Evolutionary conservation across 495 filamentous ascomycete genomes (phyloP), one percentile per base, ranked within the genome.

Genomic region (Penicillium manginii): DNA sequence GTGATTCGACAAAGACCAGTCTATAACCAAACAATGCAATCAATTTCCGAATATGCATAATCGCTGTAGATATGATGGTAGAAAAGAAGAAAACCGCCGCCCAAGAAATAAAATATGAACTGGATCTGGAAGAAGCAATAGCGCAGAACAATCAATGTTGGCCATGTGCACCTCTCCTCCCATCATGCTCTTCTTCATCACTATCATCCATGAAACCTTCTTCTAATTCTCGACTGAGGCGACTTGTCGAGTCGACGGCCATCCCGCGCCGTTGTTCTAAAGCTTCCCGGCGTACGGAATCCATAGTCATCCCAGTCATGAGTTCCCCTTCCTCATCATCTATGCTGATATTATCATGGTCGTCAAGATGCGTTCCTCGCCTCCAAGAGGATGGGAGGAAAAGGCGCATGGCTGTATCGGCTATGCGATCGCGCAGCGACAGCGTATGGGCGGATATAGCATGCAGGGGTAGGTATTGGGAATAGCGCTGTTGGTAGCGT

Each of bases 151-250:
- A 26, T 56, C 37, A 60, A 58, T n/a, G 22, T 40, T 37, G 15
- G 46, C 48, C 14, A 42, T 50, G 32, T 22, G 35, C 31, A 9
- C 21, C 29, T 19, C 35, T 23, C 26, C 40, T 33, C 26, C 37
- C 49, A 21, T 58, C 57, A 46, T 59, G 71, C 22, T 68, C 76
- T 17, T 83, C 81, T n/a, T 91, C 88, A 57, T 90, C 87, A 69
- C 90, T 92, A 67, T 91, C 88, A 74, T 92, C 89, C 78, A 84
- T 86, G 67, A 96, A 96, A 1, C 90, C 91, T 57, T 90, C 84
- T 71, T 94, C 91, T 54, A 96, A 68, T 35, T 96, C 92, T 68
- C 91, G 81, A 76, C 90, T 92, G 50, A 96, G 66, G 60, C 92
- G 81, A 57, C 84, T 75, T 52, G 83, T 77, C 19, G 70, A 59